Conservation (phyloP, 306 rosid species). For the Casuarina glauca region DNA sequence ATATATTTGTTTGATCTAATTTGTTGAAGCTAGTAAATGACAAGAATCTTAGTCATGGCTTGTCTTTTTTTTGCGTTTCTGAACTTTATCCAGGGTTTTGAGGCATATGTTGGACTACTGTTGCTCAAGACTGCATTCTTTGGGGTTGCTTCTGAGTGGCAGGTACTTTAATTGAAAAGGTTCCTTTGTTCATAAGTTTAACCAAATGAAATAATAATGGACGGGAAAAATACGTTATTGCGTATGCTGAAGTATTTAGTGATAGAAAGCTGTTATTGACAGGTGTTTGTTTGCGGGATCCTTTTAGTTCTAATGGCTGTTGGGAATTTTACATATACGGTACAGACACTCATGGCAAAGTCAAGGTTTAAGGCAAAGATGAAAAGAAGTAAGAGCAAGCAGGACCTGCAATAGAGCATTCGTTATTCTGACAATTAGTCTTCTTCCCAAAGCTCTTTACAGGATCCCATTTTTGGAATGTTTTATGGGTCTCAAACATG, state of each 20-base stretch:
- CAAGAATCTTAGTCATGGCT: constrained; percentile 10
- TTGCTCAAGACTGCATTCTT: constrained; percentile 74
- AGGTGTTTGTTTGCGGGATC: constrained; percentile 87
- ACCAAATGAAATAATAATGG: constrained; percentile 6
- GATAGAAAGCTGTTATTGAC: constrained; percentile 34
- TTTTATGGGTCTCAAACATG: background rate
- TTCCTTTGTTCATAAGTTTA: background rate
- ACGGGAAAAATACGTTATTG: constrained; percentile 7
- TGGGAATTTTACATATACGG: constrained; percentile 90
- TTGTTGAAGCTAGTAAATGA: constrained; percentile 18
- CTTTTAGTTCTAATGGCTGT: constrained; percentile 86
- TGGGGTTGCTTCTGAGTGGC: constrained; percentile 85
- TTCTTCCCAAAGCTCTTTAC: constrained; percentile 3
- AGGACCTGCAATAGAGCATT: constrained; percentile 49
- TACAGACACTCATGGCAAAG: constrained; percentile 77
- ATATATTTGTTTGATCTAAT: background rate
- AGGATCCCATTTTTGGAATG: constrained; percentile 28
- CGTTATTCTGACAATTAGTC: constrained; percentile 17
- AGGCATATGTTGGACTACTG: constrained; percentile 82
- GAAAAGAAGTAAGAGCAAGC: constrained; percentile 90
- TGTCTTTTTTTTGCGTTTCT: constrained; percentile 22
- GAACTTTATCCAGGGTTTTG: constrained; percentile 65
- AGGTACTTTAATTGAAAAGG: constrained; percentile 47
- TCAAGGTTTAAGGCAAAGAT: constrained; percentile 98
- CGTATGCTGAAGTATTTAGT: background rate